phyloP scores from a whole-genome alignment of 2,329 filamentous ascomycete species.

The Cytospora piceae region DNA sequence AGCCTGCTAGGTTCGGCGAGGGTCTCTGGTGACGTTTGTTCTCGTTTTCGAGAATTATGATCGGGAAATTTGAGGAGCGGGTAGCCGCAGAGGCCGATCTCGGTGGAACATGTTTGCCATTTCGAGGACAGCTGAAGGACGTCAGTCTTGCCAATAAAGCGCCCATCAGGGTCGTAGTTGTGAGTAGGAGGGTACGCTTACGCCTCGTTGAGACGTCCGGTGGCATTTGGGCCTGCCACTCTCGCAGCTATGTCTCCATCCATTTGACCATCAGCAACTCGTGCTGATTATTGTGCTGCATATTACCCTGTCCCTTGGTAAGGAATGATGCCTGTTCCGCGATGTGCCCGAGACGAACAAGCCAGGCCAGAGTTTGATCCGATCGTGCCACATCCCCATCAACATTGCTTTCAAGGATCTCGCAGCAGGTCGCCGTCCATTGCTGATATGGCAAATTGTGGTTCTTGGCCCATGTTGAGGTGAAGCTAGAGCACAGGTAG shows the following conservation, averaged over 20 bases:
- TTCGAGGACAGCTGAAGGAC: constrained; percentile 36
- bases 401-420: constrained; percentile 45
- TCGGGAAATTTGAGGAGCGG: constrained; percentile 40
- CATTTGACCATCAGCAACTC: constrained; percentile 50
- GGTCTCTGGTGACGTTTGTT: background rate
- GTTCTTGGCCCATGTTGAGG: constrained; percentile 44
- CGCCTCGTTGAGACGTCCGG: constrained; percentile 38
- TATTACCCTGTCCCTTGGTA: constrained; percentile 7
- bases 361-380: constrained; percentile 49
- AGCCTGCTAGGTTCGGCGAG: constrained; percentile 30
- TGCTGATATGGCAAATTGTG: constrained; percentile 42
- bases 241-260: constrained; percentile 50
- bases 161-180: background rate
- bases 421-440: constrained; percentile 51
- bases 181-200: constrained; percentile 30
- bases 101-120: constrained; percentile 43
- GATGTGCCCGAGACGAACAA: constrained; percentile 48
- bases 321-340: constrained; percentile 41
- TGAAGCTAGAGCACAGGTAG: constrained; percentile 45
- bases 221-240: constrained; percentile 46
- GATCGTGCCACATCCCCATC: constrained; percentile 37
- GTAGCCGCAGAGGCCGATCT: constrained; percentile 47
- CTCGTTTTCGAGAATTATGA: background rate
- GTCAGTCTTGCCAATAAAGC: constrained; percentile 12
- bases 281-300: constrained; percentile 45